Evolutionary conservation across 1,284 basidiomycete genomes (phyloP).

Genomic region (Waitea zeae): DNA sequence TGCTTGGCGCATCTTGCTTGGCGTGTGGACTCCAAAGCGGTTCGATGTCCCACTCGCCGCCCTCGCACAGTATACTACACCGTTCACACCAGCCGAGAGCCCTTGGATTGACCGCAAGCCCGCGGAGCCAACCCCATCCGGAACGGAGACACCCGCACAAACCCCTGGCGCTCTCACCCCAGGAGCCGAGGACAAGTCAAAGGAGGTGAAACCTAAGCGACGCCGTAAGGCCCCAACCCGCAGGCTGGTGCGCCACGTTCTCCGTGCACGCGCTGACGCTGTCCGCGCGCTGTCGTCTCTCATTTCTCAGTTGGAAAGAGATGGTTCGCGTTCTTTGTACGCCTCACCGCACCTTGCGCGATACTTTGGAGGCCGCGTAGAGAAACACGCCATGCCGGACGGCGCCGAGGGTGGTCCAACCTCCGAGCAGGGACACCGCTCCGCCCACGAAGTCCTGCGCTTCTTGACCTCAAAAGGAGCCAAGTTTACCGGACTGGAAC

Average conservation of each 20-base stretch:
- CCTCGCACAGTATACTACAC: conserved; percentile 59
- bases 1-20: conserved; percentile 81
- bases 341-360: conserved; percentile 48
- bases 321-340: conserved; percentile 22
- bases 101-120: conserved; percentile 43
- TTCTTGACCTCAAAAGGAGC: conserved; percentile 50
- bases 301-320: conserved; percentile 45
- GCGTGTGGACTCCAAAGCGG: conserved; percentile 72
- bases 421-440: conserved; percentile 31
- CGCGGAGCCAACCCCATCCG: conserved; percentile 8
- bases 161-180: conserved; percentile 10
- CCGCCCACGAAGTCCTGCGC: conserved; percentile 39
- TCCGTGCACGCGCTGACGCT: conserved; percentile 66
- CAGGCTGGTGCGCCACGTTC: conserved; percentile 70
- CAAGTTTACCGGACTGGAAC: conserved; percentile 34
- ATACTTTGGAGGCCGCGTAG: too few relatives aligned
- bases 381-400: not conserved
- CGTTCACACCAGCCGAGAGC: conserved; percentile 43
- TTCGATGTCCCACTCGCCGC: conserved; percentile 61
- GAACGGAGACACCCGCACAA: conserved; percentile 11
- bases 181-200: conserved; percentile 19
- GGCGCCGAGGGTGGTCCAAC: too few relatives aligned
- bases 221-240: conserved; percentile 58
- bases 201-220: conserved; percentile 21
- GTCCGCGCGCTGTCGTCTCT: conserved; percentile 54